These are phyloP conservation scores for Cystofilobasidium bisporidii DNA, from an alignment of 768 basidiomycete species.

Conservation along the genomic window DNA sequence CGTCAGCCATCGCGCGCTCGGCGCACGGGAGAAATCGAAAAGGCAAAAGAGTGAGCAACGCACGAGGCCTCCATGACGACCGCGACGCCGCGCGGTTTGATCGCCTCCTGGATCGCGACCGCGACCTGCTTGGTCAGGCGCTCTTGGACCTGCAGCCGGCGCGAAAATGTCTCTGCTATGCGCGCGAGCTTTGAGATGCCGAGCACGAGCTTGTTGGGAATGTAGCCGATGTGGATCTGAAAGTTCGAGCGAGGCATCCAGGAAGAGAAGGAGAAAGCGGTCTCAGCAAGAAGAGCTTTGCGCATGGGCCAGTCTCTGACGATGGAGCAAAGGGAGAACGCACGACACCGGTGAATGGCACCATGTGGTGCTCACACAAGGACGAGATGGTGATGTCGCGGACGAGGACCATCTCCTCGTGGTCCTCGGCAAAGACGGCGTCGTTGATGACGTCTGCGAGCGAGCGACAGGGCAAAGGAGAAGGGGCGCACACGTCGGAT, in stretches of 20 bases:
- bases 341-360: slow-evolving; percentile 95
- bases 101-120: slow-evolving; percentile 94
- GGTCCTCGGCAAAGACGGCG: slow-evolving; percentile 95
- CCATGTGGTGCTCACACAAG: slow-evolving; percentile 95
- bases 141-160: slow-evolving; percentile 94
- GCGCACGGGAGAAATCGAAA: background rate
- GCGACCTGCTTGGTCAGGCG: slow-evolving; percentile 95
- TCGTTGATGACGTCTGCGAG: slow-evolving; percentile 87
- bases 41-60: slow-evolving; percentile 39
- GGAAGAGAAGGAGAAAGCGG: background rate
- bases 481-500: background rate
- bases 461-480: background rate
- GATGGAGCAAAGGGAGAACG: slow-evolving; percentile 33
- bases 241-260: background rate
- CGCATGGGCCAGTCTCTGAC: too few relatives aligned
- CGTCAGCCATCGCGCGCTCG: too few relatives aligned
- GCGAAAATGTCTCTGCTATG: slow-evolving; percentile 92
- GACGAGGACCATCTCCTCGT: slow-evolving; percentile 99
- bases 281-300: background rate
- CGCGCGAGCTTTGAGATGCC: slow-evolving; percentile 93
- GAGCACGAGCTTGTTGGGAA: slow-evolving; percentile 86
- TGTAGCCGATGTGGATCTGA: slow-evolving; percentile 94
- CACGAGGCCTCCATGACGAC: slow-evolving; percentile 99
- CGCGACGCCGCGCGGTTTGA: slow-evolving; percentile 92
- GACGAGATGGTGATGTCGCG: slow-evolving; percentile 95